phyloP scores from a whole-genome alignment of 139 green algal genomes.

The Micractinium conductrix region DNA sequence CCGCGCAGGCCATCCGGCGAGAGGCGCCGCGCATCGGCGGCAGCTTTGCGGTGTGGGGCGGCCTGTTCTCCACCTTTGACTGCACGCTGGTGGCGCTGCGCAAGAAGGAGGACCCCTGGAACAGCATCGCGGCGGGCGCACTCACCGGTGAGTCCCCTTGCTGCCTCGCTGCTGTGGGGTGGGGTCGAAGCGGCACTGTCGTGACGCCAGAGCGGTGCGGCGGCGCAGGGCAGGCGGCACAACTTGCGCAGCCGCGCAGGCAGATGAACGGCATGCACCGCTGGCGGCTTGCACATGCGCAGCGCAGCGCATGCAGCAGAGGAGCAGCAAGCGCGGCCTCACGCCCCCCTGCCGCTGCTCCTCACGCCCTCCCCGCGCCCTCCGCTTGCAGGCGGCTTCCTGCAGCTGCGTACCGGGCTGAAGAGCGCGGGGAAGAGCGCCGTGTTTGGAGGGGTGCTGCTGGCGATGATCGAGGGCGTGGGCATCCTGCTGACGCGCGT shows the following conservation, averaged over 20 bases:
- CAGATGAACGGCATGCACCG: too few species aligned
- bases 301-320: too few species aligned
- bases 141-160: slow-evolving; percentile 63
- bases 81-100: slow-evolving; percentile 93
- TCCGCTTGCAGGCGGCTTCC: slow-evolving; percentile 74
- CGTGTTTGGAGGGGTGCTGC: slow-evolving; percentile 92
- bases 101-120: slow-evolving; percentile 99
- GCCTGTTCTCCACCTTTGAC: slow-evolving; percentile 97
- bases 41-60: slow-evolving; percentile 99
- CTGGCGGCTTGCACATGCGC: too few species aligned
- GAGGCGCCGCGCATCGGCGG: slow-evolving; percentile 95
- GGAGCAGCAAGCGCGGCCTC: too few species aligned
- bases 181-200: too few species aligned
- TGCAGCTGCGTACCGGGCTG: slow-evolving; percentile 90
- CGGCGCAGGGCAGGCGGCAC: too few species aligned
- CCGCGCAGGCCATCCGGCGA: slow-evolving; percentile 74
- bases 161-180: too few species aligned
- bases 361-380: not conserved
- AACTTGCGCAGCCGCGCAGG: too few species aligned
- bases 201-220: too few species aligned
- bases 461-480: slow-evolving; percentile 98
- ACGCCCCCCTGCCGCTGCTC: not conserved
- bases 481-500: slow-evolving; percentile 94
- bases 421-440: slow-evolving; percentile 79
- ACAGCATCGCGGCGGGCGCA: slow-evolving; percentile 92